Conservation (phyloP, 2,329 filamentous ascomycete species). For the Fusarium temperatum region DNA sequence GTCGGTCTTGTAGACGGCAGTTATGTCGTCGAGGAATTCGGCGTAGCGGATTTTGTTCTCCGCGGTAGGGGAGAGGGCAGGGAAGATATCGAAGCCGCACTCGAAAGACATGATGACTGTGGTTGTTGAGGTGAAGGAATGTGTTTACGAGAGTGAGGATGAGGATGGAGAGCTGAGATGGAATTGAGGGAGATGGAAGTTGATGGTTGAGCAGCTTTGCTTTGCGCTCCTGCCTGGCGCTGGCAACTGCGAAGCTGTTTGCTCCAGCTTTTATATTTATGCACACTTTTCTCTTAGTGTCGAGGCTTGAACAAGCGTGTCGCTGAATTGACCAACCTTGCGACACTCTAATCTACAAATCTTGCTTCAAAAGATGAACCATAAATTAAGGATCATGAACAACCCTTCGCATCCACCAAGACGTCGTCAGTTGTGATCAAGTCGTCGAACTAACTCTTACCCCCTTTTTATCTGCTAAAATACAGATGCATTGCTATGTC, state of each 20-base stretch:
- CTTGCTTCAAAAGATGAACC: neutral
- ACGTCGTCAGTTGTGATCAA: rapidly evolving
- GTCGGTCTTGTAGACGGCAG: neutral
- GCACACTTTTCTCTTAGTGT: too few species aligned
- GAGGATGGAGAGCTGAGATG: neutral
- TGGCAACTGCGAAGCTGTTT: neutral
- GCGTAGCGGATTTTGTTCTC: neutral
- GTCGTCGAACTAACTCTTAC: rapidly evolving
- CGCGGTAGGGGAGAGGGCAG: neutral
- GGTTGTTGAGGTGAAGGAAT: neutral
- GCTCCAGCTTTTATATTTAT: neutral
- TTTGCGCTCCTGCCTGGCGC: neutral
- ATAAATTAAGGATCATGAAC: neutral
- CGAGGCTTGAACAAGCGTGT: neutral
- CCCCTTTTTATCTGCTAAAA: rapidly evolving
- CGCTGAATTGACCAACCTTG: neutral
- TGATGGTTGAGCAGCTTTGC: neutral
- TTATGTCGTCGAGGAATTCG: neutral
- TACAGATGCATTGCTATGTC: rapidly evolving
- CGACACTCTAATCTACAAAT: neutral
- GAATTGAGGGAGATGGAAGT: neutral
- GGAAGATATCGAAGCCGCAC: conserved; percentile 17
- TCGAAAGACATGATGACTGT: neutral
- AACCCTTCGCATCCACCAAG: neutral
- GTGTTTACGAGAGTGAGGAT: neutral